phyloP scores from a whole-genome alignment of 2,329 filamentous ascomycete species.

The Calonectria montana region DNA sequence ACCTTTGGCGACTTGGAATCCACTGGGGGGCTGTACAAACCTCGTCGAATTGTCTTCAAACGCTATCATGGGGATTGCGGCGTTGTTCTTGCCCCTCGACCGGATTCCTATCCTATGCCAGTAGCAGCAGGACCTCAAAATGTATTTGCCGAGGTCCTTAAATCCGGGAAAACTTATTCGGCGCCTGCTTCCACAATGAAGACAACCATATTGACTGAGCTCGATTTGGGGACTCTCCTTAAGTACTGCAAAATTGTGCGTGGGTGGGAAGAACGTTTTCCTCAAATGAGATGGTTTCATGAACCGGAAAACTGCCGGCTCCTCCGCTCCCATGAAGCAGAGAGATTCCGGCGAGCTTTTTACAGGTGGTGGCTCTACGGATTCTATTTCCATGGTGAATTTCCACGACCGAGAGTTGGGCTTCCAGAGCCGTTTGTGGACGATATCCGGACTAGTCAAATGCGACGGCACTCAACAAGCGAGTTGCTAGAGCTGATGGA shows the following conservation, averaged over 20 bases:
- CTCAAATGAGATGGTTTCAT: conserved; percentile 60
- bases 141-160: conserved; percentile 38
- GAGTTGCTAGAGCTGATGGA: conserved; percentile 60
- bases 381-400: conserved; percentile 62
- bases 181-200: conserved; percentile 17
- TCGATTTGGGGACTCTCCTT: conserved; percentile 49
- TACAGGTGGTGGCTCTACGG: conserved; percentile 68
- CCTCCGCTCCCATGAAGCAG: conserved; percentile 55
- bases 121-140: not conserved
- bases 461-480: conserved; percentile 57
- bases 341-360: conserved; percentile 61
- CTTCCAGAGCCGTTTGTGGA: conserved; percentile 54
- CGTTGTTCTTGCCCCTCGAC: conserved; percentile 36
- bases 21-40: conserved; percentile 49
- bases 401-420: conserved; percentile 50
- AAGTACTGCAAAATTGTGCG: conserved; percentile 50
- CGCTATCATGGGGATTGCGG: conserved; percentile 49
- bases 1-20: conserved; percentile 49
- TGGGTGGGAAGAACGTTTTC: conserved; percentile 54
- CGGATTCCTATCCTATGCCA: conserved; percentile 20
- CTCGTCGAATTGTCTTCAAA: conserved; percentile 53
- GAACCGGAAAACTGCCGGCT: conserved; percentile 57
- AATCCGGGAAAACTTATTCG: conserved; percentile 32
- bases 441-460: conserved; percentile 54
- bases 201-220: conserved; percentile 45